Evolutionary conservation across 139 green algal species (phyloP).

Genomic region (Coelastrella sp.): DNA sequence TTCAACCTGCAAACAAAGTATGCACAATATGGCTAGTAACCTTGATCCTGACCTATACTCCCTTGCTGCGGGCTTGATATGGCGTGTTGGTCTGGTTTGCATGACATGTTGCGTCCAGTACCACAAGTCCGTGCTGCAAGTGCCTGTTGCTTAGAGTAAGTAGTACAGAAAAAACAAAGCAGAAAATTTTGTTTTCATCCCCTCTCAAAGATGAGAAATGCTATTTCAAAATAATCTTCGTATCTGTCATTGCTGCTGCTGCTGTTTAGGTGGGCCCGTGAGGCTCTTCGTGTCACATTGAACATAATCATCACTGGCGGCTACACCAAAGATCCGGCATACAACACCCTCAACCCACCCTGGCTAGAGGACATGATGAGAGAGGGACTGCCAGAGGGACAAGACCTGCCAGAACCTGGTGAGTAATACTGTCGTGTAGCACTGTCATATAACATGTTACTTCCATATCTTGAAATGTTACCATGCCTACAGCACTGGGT

Average conservation of each 20-base stretch:
- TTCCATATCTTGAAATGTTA: background rate
- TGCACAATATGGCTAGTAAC: background rate
- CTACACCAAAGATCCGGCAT: constrained; percentile 2
- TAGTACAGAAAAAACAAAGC: too few species aligned
- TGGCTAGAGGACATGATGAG: constrained; percentile 46
- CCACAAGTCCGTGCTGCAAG: too few species aligned
- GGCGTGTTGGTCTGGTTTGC: too few species aligned
- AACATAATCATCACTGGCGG: background rate
- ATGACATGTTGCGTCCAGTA: too few species aligned
- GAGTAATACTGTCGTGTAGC: background rate
- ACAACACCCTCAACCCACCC: constrained; percentile 21
- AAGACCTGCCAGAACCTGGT: background rate
- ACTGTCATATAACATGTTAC: background rate
- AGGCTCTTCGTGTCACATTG: constrained; percentile 3
- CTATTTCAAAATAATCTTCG: too few species aligned
- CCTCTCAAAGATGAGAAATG: too few species aligned
- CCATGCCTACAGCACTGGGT: background rate
- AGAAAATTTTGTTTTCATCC: too few species aligned
- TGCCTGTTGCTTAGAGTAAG: too few species aligned
- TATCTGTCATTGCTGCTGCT: constrained; percentile 2
- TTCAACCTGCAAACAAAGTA: constrained; percentile 65
- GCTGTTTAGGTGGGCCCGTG: constrained; percentile 38
- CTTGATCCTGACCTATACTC: too few species aligned
- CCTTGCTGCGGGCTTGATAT: too few species aligned
- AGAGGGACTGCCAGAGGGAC: background rate